Evolutionary conservation across 2,329 filamentous ascomycete genomes (phyloP), one percentile per base, ranked within the genome.

Genomic region (Harringtonia aguacate): DNA sequence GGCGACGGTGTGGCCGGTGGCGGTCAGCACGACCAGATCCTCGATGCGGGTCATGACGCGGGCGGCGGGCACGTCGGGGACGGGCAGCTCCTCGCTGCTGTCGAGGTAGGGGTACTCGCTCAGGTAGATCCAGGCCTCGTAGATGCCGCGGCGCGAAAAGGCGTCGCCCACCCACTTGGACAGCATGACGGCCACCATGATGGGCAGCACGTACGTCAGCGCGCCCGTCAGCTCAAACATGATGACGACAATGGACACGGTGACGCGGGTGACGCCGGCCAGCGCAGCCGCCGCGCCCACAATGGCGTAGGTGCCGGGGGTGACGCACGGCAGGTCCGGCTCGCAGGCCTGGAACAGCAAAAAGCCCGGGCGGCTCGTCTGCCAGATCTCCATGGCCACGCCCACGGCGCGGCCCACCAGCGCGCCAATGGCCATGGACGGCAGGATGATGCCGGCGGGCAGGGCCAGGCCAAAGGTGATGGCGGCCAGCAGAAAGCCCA

Each of bases 151-250:
- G 45, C 86, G 86, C 22, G 86, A 88, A 61, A 98, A 89, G 40
- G 88, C 90, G 61, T 98, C 92, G 56, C 89, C 92, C 22, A 95
- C 87, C 92, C 92, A 98, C 67, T 98, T 98, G 50, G 86, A 86
- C 36, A 97, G 74, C 89, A 98, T 94, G 57, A 98, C 92, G 36
- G 89, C 88, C 51, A 98, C 86, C 92, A 98, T 98, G 62, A 97
- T 98, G 44, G 92, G 92, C 8, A 98, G 77, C 39, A 98, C 90
- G 58, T 97, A 97, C 1, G 88, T 94, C 24, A 98, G 73, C 2
- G 92, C 92, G 42, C 92, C 92, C 0, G 92, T 98, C 45, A 98
- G 80, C 67, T 98, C 92, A 58, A 98, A 98, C 84, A 95, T 95
- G 66, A 98, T 98, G 56, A 97, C 92, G 5, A 98, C 90, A 52